phyloP scores from a whole-genome alignment of 23 red algal species.

The Gracilaria gracilis region DNA sequence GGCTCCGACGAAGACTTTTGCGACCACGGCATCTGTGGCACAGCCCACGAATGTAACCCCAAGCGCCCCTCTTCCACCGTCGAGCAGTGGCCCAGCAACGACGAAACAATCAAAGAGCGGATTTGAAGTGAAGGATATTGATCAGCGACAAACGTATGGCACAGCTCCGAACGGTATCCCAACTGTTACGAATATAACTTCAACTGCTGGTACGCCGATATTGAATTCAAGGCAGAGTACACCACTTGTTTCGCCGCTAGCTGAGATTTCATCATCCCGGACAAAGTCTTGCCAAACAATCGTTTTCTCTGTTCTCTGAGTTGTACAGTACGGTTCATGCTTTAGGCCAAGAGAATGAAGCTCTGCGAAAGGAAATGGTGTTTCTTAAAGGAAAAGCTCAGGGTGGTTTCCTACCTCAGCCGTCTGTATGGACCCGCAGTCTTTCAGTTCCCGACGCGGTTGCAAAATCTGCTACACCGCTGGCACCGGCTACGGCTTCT shows the following conservation, averaged over 20 bases:
- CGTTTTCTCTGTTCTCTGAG: no score
- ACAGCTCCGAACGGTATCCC: no score
- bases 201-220: constrained; percentile 26
- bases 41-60: no score
- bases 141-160: constrained; percentile 9
- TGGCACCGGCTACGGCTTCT: background rate
- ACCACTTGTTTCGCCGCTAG: constrained; percentile 27
- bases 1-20: background rate
- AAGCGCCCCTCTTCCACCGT: no score
- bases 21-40: background rate
- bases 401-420: no score
- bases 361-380: constrained; percentile 33
- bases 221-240: constrained; percentile 28
- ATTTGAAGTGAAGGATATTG: constrained; percentile 74
- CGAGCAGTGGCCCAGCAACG: background rate
- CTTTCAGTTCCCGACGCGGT: no score
- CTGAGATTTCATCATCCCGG: no score
- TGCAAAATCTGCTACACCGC: background rate
- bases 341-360: constrained; percentile 55
- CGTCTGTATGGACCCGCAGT: no score
- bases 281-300: no score
- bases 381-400: no score
- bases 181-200: background rate
- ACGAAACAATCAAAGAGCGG: constrained; percentile 48
- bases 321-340: constrained; percentile 53